Percentiles rank a stretch among this genome's conserved stretches.
These are phyloP conservation scores for Rubroboletus satanas DNA, from an alignment of 768 basidiomycete genomes.

Conservation along the genomic window DNA sequence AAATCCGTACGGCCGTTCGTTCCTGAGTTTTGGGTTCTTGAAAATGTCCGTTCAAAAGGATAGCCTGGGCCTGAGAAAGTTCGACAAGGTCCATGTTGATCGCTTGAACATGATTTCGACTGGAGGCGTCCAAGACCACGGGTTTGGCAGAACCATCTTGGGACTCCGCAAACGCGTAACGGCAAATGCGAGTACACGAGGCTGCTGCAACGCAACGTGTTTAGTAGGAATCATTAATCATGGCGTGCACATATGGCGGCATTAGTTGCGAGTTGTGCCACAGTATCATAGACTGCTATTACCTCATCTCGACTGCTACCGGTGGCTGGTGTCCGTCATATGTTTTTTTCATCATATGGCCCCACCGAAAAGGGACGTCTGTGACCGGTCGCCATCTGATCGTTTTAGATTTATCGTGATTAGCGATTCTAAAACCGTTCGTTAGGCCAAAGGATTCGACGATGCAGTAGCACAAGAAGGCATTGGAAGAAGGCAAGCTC, in stretches of 20 bases:
- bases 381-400: background rate
- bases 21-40: constrained; percentile 7
- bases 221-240: background rate
- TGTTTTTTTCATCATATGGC: constrained; percentile 6
- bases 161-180: constrained; percentile 20
- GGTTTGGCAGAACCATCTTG: constrained; percentile 3
- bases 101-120: constrained; percentile 4
- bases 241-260: constrained; percentile 13
- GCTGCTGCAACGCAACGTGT: constrained; percentile 19
- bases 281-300: constrained; percentile 3
- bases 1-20: constrained; percentile 11
- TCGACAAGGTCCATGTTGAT: constrained; percentile 3
- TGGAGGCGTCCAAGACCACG: background rate
- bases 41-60: background rate
- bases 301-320: constrained; percentile 18
- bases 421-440: background rate
- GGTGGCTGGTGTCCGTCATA: background rate
- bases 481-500: background rate
- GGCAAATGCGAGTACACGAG: constrained; percentile 25
- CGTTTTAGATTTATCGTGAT: background rate
- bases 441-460: background rate
- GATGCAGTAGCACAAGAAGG: background rate
- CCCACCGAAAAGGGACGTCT: background rate
- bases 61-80: constrained; percentile 11
- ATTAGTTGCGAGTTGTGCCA: constrained; percentile 9